These are phyloP conservation scores for Sugiyamaella sp. DNA, from an alignment of 1,139 yeast genomes.

Conservation along the genomic window DNA sequence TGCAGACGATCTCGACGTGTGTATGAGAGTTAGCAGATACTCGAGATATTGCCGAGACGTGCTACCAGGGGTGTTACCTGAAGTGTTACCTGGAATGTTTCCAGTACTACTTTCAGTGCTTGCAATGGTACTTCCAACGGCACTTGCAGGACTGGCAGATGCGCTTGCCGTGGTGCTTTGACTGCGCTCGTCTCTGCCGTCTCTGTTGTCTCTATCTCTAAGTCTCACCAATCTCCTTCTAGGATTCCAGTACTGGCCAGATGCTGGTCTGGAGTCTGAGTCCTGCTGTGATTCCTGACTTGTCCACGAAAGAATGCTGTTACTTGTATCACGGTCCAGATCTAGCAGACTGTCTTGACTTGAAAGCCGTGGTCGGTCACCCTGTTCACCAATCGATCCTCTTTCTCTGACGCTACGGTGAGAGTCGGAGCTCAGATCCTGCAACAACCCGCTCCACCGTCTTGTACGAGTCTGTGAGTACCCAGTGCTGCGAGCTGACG, in stretches of 20 bases:
- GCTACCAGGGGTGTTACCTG: too few relatives aligned
- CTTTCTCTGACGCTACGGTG: not conserved
- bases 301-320: too few relatives aligned
- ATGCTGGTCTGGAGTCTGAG: too few relatives aligned
- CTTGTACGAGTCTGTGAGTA: not conserved
- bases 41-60: conserved; percentile 2
- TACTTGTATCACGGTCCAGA: too few relatives aligned
- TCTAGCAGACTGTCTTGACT: too few relatives aligned
- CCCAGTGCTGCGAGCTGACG: not conserved
- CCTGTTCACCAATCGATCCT: too few relatives aligned
- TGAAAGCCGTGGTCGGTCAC: too few relatives aligned
- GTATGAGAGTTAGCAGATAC: conserved; percentile 3
- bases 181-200: not conserved
- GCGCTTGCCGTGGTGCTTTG: not conserved
- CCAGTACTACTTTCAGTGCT: too few relatives aligned
- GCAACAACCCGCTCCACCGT: not conserved
- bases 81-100: too few relatives aligned
- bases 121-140: not conserved
- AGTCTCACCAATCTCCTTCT: not conserved
- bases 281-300: too few relatives aligned
- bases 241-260: too few relatives aligned
- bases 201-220: not conserved
- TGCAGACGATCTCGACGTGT: conserved; percentile 6
- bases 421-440: not conserved
- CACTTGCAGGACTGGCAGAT: not conserved